A percentile compares a stretch with the other conserved stretches of the same genome.
Conservation (phyloP, 345 rosid species). For the Noccaea caerulescens region DNA sequence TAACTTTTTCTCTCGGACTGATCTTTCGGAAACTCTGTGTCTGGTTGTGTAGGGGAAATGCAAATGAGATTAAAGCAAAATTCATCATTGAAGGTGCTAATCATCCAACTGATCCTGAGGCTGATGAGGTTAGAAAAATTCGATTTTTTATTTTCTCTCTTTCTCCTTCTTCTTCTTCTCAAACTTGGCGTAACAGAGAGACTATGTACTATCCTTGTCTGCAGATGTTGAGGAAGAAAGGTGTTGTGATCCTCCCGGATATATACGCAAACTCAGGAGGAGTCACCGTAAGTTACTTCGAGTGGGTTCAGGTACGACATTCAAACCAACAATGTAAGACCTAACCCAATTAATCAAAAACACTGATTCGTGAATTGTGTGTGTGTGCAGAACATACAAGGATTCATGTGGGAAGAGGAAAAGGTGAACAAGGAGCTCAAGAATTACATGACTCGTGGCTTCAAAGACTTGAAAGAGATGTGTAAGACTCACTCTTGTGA, state of each 20-base stretch:
- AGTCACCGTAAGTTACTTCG: slow-evolving; percentile 97
- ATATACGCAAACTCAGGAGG: slow-evolving; percentile 97
- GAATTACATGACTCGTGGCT: slow-evolving; percentile 86
- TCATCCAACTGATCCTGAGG: slow-evolving; percentile 98
- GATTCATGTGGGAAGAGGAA: slow-evolving; percentile 96
- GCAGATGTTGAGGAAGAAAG: slow-evolving; percentile 83
- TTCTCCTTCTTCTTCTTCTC: not conserved
- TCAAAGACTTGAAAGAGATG: slow-evolving; percentile 80
- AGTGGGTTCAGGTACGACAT: slow-evolving; percentile 89
- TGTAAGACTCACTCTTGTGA: slow-evolving; percentile 82
- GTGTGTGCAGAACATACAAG: slow-evolving; percentile 83
- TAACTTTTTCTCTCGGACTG: not conserved
- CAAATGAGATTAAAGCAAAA: slow-evolving; percentile 82
- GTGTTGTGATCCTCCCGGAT: slow-evolving; percentile 92
- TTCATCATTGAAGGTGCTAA: slow-evolving; percentile 92
- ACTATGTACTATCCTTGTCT: not conserved
- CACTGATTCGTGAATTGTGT: not conserved
- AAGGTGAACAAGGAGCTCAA: slow-evolving; percentile 79
- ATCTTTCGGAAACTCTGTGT: not conserved
- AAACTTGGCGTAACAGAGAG: not conserved
- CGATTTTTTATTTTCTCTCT: not conserved
- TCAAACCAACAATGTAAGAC: slow-evolving; percentile 7
- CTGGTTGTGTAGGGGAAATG: slow-evolving; percentile 66
- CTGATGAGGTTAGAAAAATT: slow-evolving; percentile 70
- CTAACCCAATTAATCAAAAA: not conserved